A percentile compares a stretch with the other conserved stretches of the same genome.
Evolutionary conservation across 192 early-diverging fungal species (phyloP).

Genomic region (Backusella liffmaniae): DNA sequence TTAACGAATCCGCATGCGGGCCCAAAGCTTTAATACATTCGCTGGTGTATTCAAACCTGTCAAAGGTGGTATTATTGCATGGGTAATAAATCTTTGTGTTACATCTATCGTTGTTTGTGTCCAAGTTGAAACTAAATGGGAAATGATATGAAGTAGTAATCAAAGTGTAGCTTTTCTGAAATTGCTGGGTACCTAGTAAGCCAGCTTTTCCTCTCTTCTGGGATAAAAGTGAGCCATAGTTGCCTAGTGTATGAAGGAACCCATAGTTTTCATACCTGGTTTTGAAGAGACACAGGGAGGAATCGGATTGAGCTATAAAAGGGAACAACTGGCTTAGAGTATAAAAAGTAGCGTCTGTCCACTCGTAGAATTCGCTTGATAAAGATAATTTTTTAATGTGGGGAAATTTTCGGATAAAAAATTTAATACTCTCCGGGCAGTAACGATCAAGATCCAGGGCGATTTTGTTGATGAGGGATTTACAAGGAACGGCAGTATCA

Average conservation of each 20-base stretch:
- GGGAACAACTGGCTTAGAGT: neutral
- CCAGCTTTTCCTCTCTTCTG: neutral
- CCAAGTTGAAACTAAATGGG: neutral
- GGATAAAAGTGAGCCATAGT: neutral
- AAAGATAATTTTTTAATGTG: conserved; percentile 1
- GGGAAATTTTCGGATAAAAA: conserved; percentile 6
- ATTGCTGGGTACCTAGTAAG: neutral
- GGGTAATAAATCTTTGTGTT: conserved; percentile 4
- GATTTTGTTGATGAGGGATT: neutral
- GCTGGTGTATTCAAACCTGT: neutral
- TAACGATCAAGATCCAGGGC: neutral
- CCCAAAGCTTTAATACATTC: neutral
- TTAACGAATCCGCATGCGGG: neutral
- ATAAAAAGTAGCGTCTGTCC: neutral
- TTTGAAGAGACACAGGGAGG: neutral
- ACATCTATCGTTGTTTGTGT: neutral
- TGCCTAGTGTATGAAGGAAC: neutral
- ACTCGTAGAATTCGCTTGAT: neutral
- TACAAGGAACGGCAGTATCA: neutral
- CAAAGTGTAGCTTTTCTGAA: neutral
- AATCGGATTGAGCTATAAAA: neutral
- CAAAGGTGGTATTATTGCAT: neutral
- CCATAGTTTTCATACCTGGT: neutral
- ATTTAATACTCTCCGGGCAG: neutral
- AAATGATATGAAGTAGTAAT: neutral